A percentile compares a stretch with the other conserved stretches of the same genome.
Evolutionary conservation across 2,329 filamentous ascomycete genomes (phyloP).

Genomic region (Sclerotinia minor): DNA sequence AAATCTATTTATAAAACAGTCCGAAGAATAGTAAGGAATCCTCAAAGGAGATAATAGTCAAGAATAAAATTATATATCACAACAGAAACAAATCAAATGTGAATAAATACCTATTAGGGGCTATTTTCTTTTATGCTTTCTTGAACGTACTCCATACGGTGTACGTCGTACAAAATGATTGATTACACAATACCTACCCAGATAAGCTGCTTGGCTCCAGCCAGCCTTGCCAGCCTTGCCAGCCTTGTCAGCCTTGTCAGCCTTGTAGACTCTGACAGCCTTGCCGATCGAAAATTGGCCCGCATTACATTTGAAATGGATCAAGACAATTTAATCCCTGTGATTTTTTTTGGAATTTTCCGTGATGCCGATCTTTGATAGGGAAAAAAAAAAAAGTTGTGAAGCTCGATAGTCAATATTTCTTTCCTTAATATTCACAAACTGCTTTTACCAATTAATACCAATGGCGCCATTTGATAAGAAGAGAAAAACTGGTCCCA

Average conservation of each 20-base stretch:
- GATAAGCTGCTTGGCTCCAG: no score
- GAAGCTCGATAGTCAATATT: constrained; percentile 18
- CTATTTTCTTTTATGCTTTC: no score
- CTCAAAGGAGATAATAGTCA: background rate
- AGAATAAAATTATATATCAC: background rate
- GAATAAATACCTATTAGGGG: no score
- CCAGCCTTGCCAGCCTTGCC: background rate
- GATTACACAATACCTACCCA: no score
- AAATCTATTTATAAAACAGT: background rate
- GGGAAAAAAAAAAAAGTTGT: constrained; percentile 29
- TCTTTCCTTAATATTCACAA: constrained; percentile 10
- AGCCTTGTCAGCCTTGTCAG: background rate
- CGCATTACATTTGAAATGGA: background rate
- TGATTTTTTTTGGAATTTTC: constrained; percentile 8
- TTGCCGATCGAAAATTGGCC: background rate
- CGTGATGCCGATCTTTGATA: constrained; percentile 16
- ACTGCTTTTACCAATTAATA: background rate
- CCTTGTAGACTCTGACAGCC: no score
- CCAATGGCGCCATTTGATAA: constrained; percentile 42
- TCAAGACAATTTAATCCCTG: constrained; percentile 1
- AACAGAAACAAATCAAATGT: no score
- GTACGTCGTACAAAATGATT: no score
- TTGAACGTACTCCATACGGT: no score
- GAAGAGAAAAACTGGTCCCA: constrained; percentile 40
- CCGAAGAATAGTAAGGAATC: background rate